Evolutionary conservation across 345 rosid genomes (phyloP).

Genomic region (Populus tremula): DNA sequence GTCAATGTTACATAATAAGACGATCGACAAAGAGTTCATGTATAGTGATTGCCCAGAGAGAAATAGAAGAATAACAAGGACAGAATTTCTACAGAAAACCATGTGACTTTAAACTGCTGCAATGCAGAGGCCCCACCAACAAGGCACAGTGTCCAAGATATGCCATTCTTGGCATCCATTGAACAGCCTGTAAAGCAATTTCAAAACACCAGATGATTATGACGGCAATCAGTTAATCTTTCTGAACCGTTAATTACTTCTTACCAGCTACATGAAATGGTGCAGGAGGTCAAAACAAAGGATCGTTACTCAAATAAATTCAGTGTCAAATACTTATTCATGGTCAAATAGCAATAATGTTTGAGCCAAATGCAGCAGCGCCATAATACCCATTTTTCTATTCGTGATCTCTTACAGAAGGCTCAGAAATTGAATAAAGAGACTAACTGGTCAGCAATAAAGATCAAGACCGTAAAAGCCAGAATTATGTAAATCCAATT

Average conservation of each 20-base stretch:
- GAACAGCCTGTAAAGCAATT: neutral
- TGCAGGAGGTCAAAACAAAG: neutral
- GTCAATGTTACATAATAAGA: constrained; percentile 8
- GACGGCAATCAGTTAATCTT: neutral
- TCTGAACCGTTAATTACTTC: neutral
- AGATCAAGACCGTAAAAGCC: neutral
- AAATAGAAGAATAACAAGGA: constrained; percentile 3
- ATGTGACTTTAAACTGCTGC: constrained; percentile 4
- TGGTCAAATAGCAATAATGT: neutral
- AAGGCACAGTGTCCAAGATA: constrained; percentile 1
- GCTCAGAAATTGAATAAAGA: neutral
- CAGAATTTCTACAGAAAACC: constrained; percentile 7
- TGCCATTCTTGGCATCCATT: constrained; percentile 3
- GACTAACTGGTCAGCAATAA: neutral
- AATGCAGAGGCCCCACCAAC: constrained; percentile 3
- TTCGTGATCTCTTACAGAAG: neutral
- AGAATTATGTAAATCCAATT: too few species aligned
- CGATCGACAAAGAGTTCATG: constrained; percentile 10
- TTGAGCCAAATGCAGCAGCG: neutral
- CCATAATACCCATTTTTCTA: neutral
- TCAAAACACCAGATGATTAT: neutral
- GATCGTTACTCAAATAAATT: neutral
- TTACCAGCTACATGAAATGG: neutral
- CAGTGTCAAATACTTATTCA: neutral
- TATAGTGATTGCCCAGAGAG: constrained; percentile 3